Conservation (phyloP, 164 flowering plant species). For the Piper betle region DNA sequence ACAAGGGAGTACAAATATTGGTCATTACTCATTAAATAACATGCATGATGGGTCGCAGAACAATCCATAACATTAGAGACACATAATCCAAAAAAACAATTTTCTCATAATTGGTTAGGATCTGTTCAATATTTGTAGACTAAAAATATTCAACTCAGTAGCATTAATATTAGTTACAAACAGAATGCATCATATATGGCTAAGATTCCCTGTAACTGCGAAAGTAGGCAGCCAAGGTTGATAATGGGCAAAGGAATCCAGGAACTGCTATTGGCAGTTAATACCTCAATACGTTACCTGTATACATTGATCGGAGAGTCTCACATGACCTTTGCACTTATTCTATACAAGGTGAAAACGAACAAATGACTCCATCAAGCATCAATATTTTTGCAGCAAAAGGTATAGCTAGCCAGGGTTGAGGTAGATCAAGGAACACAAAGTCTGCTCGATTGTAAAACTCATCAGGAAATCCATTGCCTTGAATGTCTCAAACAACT, state of each 20-base stretch:
- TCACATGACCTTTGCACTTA: slow-evolving; percentile 93
- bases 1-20: slow-evolving; percentile 4
- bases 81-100: no score
- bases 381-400: slow-evolving; percentile 86
- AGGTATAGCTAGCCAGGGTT: slow-evolving; percentile 96
- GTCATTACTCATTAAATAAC: no score
- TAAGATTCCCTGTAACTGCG: no score
- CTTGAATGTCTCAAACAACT: slow-evolving; percentile 88
- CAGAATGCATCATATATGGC: no score
- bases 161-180: no score
- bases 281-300: slow-evolving; percentile 31
- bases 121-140: no score
- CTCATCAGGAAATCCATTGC: slow-evolving; percentile 84
- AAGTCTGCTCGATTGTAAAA: slow-evolving; percentile 58
- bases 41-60: no score
- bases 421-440: slow-evolving; percentile 86
- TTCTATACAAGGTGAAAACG: slow-evolving; percentile 97
- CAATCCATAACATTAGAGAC: no score
- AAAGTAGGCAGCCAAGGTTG: not conserved
- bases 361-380: slow-evolving; percentile 76
- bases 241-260: not conserved
- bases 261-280: not conserved
- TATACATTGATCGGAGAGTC: slow-evolving; percentile 48
- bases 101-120: no score
- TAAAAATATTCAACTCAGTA: no score